Conservation (phyloP, 805 yeast species). For the Candida lessepsii region DNA sequence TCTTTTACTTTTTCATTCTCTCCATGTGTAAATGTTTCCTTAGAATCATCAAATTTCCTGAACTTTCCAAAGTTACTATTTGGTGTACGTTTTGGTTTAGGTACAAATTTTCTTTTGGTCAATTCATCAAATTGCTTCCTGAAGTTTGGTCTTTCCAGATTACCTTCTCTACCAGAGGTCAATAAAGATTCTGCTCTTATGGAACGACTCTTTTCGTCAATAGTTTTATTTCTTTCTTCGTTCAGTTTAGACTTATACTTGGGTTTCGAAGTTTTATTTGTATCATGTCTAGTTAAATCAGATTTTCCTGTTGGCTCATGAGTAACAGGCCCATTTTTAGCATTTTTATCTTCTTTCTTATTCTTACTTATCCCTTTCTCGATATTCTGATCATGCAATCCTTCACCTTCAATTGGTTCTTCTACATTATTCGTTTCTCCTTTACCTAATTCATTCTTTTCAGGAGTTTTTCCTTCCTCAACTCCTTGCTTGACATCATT, state of each 20-base stretch:
- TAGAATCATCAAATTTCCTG: no score
- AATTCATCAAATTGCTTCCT: constrained; percentile 31
- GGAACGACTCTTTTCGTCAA: neutral
- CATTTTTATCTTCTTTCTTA: no score
- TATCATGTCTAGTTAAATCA: no score
- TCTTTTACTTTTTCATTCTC: constrained; percentile 8
- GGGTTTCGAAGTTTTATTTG: neutral
- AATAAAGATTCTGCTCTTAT: constrained; percentile 4
- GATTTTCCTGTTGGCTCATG: constrained; percentile 1
- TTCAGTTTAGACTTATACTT: neutral
- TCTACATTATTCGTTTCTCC: neutral
- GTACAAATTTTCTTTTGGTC: constrained; percentile 17
- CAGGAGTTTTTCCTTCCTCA: no score
- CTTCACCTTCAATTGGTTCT: neutral
- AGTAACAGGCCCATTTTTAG: neutral
- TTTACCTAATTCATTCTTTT: neutral
- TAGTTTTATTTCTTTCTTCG: neutral
- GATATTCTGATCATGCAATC: neutral
- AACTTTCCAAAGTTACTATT: constrained; percentile 18
- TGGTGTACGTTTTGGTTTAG: constrained; percentile 15
- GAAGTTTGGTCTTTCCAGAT: constrained; percentile 30
- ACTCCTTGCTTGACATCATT: no score
- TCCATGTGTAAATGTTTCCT: no score
- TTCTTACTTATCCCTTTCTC: neutral
- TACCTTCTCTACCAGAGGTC: neutral